Evolutionary conservation across 2,329 filamentous ascomycete genomes (phyloP).

Genomic region (Diaporthe humulicola): DNA sequence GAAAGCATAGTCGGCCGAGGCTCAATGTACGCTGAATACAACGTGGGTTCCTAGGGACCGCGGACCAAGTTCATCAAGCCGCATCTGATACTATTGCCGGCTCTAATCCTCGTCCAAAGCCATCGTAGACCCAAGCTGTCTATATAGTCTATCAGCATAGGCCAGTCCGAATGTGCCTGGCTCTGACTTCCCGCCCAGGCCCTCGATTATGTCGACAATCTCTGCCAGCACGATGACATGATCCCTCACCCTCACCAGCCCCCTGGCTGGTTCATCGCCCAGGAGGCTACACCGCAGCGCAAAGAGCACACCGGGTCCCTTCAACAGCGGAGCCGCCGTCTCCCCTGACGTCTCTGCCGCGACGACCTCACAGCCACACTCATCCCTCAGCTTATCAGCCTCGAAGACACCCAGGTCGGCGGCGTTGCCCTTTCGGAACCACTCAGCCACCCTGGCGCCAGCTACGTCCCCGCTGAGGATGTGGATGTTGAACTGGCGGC

Average conservation of each 20-base stretch:
- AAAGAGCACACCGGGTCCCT: constrained; percentile 66
- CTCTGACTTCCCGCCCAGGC: constrained; percentile 39
- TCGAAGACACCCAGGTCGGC: constrained; percentile 54
- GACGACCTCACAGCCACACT: constrained; percentile 44
- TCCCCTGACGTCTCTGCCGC: constrained; percentile 39
- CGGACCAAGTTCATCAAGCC: background rate
- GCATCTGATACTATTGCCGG: background rate
- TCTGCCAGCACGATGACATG: constrained; percentile 67
- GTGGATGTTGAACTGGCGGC: constrained; percentile 66
- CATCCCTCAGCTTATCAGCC: constrained; percentile 45
- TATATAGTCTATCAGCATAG: constrained; percentile 64
- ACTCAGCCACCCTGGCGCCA: constrained; percentile 64
- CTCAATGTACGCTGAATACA: background rate
- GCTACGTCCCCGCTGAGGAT: constrained; percentile 61
- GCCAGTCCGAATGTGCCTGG: constrained; percentile 58
- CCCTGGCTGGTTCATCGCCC: constrained; percentile 53
- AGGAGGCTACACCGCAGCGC: constrained; percentile 58
- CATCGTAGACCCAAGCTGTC: constrained; percentile 56
- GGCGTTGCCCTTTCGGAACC: constrained; percentile 64
- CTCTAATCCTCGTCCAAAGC: constrained; percentile 36
- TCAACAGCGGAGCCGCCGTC: constrained; percentile 57
- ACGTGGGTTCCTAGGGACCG: background rate
- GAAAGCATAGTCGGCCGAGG: background rate
- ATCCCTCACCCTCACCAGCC: constrained; percentile 62
- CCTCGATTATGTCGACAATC: constrained; percentile 60